These are phyloP conservation scores for Aspergillus pseudonomiae DNA, from an alignment of 2,329 filamentous ascomycete species.

Conservation along the genomic window DNA sequence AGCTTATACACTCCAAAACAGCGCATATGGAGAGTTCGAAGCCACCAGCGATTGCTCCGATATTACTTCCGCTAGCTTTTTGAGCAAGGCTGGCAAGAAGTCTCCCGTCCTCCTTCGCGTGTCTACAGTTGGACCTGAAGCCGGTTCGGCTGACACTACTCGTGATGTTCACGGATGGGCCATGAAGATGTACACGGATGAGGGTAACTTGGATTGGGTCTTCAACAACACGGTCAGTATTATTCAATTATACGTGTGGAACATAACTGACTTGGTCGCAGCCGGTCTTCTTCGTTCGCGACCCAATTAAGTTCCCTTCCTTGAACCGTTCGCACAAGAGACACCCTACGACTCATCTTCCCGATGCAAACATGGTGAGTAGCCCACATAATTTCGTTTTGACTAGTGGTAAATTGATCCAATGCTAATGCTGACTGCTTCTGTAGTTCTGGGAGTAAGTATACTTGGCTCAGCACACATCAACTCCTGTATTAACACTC, in stretches of 20 bases:
- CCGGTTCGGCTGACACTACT: slow-evolving; percentile 75
- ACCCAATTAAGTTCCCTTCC: slow-evolving; percentile 70
- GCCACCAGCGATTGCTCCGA: slow-evolving; percentile 62
- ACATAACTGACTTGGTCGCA: slow-evolving; percentile 9
- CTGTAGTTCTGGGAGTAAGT: slow-evolving; percentile 11
- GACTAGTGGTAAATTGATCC: not conserved
- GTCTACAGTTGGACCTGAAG: slow-evolving; percentile 72
- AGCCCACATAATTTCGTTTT: not conserved
- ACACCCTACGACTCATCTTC: slow-evolving; percentile 39
- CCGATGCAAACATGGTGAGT: slow-evolving; percentile 32
- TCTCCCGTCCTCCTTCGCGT: slow-evolving; percentile 61
- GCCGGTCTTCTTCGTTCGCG: slow-evolving; percentile 70
- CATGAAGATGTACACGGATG: slow-evolving; percentile 72
- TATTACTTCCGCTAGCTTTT: slow-evolving; percentile 58
- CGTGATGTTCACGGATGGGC: slow-evolving; percentile 78
- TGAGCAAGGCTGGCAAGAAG: slow-evolving; percentile 58
- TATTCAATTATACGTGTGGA: too few species aligned
- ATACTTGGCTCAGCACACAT: not conserved
- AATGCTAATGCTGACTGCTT: not conserved
- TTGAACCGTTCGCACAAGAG: slow-evolving; percentile 73
- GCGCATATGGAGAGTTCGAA: slow-evolving; percentile 63
- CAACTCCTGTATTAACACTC: slow-evolving; percentile 4
- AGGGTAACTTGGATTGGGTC: slow-evolving; percentile 74
- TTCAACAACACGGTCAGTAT: slow-evolving; percentile 68
- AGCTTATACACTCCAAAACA: slow-evolving; percentile 21